Percentiles rank a stretch among this genome's conserved stretches.
These are phyloP conservation scores for Macaranga tanarius DNA, from an alignment of 441 rosid species.

Conservation along the genomic window DNA sequence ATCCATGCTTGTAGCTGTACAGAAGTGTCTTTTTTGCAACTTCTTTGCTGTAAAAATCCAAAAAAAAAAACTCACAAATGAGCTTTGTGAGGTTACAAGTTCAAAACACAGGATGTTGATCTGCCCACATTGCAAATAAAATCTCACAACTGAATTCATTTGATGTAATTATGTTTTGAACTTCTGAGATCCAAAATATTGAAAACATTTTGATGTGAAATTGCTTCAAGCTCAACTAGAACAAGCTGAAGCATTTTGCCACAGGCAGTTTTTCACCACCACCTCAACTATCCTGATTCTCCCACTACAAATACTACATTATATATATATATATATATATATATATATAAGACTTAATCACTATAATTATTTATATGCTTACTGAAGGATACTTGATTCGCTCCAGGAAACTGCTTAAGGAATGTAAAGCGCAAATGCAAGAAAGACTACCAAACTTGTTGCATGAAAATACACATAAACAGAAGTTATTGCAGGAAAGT, in stretches of 20 bases:
- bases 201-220: neutral
- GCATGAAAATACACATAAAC: too few species aligned
- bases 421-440: neutral
- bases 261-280: too few species aligned
- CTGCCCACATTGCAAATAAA: neutral
- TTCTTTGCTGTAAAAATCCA: slow-evolving; percentile 43
- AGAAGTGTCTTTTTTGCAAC: slow-evolving; percentile 48
- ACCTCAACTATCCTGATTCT: too few species aligned
- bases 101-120: neutral
- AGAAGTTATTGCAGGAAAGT: too few species aligned
- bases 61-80: slow-evolving; percentile 15
- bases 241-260: neutral
- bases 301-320: too few species aligned
- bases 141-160: too few species aligned
- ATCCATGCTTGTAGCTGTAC: slow-evolving; percentile 70
- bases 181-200: neutral
- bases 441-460: neutral
- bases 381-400: neutral
- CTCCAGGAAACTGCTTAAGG: neutral
- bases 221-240: neutral
- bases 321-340: too few species aligned
- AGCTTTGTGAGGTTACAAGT: neutral
- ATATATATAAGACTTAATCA: too few species aligned
- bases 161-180: neutral
- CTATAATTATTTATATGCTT: neutral